Evolutionary conservation across 768 basidiomycete genomes (phyloP).

Genomic region (Collybia nuda): DNA sequence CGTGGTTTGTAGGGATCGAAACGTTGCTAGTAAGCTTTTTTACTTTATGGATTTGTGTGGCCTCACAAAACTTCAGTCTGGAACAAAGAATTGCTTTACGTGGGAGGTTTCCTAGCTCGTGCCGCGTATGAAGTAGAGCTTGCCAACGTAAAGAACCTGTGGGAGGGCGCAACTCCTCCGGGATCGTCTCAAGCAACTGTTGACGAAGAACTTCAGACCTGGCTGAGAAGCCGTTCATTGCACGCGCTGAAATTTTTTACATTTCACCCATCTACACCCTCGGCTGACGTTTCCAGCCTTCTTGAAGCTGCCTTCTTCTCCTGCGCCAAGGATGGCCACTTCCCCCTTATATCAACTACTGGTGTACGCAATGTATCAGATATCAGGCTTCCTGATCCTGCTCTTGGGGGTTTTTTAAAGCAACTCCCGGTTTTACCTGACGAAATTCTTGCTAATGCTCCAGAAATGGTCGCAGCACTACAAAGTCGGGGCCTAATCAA

Average conservation of each 20-base stretch:
- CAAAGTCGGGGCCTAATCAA: constrained; percentile 66
- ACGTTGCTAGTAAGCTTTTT: constrained; percentile 61
- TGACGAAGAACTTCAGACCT: constrained; percentile 42
- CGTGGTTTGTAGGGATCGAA: constrained; percentile 59
- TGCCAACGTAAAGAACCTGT: constrained; percentile 52
- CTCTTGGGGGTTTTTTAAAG: constrained; percentile 75
- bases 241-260: constrained; percentile 91
- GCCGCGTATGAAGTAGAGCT: constrained; percentile 86
- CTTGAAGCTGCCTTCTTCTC: constrained; percentile 81
- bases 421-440: constrained; percentile 73
- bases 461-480: constrained; percentile 60
- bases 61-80: constrained; percentile 50
- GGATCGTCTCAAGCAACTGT: constrained; percentile 23
- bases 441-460: constrained; percentile 52
- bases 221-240: constrained; percentile 60
- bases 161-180: constrained; percentile 48
- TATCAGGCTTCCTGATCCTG: constrained; percentile 72
- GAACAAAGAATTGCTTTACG: constrained; percentile 87
- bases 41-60: constrained; percentile 2
- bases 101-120: constrained; percentile 82
- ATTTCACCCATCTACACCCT: constrained; percentile 86
- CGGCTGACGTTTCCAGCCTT: constrained; percentile 66
- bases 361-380: constrained; percentile 68
- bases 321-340: constrained; percentile 45
- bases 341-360: constrained; percentile 73